A percentile compares a stretch with the other conserved stretches of the same genome.
phyloP scores from a whole-genome alignment of 1,139 yeast genomes.

The Komagataea norvegica region DNA sequence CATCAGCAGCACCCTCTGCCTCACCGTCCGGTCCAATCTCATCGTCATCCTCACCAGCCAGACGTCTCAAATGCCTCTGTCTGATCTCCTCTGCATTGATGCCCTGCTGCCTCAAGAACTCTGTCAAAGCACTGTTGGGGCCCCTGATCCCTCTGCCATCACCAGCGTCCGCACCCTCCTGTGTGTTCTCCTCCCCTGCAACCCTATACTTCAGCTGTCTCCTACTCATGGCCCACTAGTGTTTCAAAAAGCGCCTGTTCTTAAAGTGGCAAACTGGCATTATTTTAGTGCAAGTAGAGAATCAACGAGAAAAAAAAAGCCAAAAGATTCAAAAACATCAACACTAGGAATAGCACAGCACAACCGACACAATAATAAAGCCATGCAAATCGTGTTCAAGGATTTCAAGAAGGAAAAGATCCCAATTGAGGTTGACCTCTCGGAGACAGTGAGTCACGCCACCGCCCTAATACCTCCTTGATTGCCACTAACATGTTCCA shows the following conservation, averaged over 20 bases:
- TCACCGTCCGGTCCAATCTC: no score
- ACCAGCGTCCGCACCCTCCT: slow-evolving; percentile 26
- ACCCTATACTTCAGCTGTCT: slow-evolving; percentile 23
- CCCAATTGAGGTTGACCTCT: slow-evolving; percentile 68
- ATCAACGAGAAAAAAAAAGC: no score
- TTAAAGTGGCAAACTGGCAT: slow-evolving; percentile 5
- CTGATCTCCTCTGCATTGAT: slow-evolving; percentile 79
- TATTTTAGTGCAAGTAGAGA: no score
- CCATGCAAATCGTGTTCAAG: slow-evolving; percentile 74
- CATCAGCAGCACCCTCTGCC: not conserved
- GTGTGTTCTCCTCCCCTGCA: slow-evolving; percentile 21
- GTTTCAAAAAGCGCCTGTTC: no score
- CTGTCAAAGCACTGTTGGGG: slow-evolving; percentile 76
- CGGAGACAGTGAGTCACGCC: slow-evolving; percentile 53
- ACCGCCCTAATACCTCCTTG: not conserved
- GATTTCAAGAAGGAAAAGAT: slow-evolving; percentile 91
- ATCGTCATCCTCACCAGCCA: slow-evolving; percentile 24
- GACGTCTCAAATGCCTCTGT: slow-evolving; percentile 44
- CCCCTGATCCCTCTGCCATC: slow-evolving; percentile 52
- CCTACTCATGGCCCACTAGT: no score
- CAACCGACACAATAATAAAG: slow-evolving; percentile 4
- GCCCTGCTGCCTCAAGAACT: slow-evolving; percentile 76
- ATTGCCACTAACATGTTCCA: slow-evolving; percentile 8
- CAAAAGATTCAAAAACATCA: slow-evolving; percentile 1
- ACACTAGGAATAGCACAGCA: slow-evolving; percentile 1